Evolutionary conservation across 2,329 filamentous ascomycete species (phyloP).

Genomic region (Coniochaeta sp.): DNA sequence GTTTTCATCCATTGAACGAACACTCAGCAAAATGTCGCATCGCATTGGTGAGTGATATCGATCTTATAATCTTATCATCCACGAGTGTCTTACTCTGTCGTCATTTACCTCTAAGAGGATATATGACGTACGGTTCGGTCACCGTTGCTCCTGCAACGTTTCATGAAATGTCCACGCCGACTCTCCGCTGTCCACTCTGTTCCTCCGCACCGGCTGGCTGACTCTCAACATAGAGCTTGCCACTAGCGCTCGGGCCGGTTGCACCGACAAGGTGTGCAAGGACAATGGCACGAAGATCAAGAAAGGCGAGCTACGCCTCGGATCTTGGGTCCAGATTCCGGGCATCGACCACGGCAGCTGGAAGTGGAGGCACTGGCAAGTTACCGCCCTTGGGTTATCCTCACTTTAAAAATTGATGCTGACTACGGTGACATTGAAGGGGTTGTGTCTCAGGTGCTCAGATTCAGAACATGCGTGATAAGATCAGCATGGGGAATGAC

Average conservation of each 20-base stretch:
- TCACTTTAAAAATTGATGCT: neutral
- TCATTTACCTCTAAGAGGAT: neutral
- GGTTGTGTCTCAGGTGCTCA: constrained; percentile 79
- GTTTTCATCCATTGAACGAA: neutral
- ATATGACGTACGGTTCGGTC: neutral
- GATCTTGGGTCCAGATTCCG: constrained; percentile 57
- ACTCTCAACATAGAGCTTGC: constrained; percentile 54
- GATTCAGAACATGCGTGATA: constrained; percentile 56
- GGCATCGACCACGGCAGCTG: constrained; percentile 52
- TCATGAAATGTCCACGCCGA: neutral
- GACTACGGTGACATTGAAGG: constrained; percentile 40
- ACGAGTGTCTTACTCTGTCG: neutral
- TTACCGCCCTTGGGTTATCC: neutral
- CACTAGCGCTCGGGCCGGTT: constrained; percentile 64
- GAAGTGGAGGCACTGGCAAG: constrained; percentile 83
- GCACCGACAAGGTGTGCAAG: constrained; percentile 69
- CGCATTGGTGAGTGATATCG: neutral
- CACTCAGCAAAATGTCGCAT: neutral
- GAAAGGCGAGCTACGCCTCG: constrained; percentile 75
- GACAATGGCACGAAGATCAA: constrained; percentile 58
- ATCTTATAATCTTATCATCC: no score
- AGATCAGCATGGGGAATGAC: constrained; percentile 37
- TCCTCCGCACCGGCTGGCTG: constrained; percentile 2
- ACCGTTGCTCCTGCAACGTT: neutral
- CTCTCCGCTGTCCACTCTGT: neutral